A percentile compares a stretch with the other conserved stretches of the same genome.
Conservation (phyloP, 257 asterid genomes). For the Osmanthus fragrans region DNA sequence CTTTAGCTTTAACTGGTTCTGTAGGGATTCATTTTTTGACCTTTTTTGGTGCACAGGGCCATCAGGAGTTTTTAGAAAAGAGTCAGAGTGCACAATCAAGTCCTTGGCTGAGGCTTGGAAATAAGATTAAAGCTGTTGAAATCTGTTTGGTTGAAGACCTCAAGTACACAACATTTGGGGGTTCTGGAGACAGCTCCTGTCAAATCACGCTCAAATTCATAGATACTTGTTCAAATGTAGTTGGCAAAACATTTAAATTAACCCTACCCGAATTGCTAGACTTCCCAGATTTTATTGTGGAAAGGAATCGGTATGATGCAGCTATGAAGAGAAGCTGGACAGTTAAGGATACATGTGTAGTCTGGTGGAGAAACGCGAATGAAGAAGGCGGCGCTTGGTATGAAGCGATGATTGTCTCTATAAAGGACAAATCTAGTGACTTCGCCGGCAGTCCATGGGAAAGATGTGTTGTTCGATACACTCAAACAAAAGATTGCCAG, state of each 20-base stretch:
- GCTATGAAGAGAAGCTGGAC: constrained; percentile 71
- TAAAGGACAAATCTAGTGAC: constrained; percentile 52
- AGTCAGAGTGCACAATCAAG: constrained; percentile 31
- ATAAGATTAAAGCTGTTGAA: constrained; percentile 64
- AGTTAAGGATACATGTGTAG: constrained; percentile 59
- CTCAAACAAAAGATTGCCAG: constrained; percentile 33
- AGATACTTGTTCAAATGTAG: constrained; percentile 43
- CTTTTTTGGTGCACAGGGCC: constrained; percentile 62
- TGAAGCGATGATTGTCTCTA: constrained; percentile 63
- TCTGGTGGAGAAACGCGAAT: constrained; percentile 84
- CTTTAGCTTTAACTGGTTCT: constrained; percentile 13
- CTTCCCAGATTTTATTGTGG: constrained; percentile 87
- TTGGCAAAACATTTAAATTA: constrained; percentile 52
- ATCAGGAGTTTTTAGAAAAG: constrained; percentile 54
- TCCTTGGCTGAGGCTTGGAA: constrained; percentile 54
- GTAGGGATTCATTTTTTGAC: constrained; percentile 8
- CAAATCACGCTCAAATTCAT: constrained; percentile 60
- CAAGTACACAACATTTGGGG: constrained; percentile 56
- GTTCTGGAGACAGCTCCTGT: constrained; percentile 96
- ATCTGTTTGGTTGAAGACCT: constrained; percentile 70
- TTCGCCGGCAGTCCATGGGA: constrained; percentile 97
- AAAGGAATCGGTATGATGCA: constrained; percentile 66
- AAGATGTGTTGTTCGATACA: constrained; percentile 58
- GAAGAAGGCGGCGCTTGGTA: constrained; percentile 77
- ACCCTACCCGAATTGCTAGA: constrained; percentile 67